Conservation (phyloP, 1,284 basidiomycete species). For the Blastosporella zonata region DNA sequence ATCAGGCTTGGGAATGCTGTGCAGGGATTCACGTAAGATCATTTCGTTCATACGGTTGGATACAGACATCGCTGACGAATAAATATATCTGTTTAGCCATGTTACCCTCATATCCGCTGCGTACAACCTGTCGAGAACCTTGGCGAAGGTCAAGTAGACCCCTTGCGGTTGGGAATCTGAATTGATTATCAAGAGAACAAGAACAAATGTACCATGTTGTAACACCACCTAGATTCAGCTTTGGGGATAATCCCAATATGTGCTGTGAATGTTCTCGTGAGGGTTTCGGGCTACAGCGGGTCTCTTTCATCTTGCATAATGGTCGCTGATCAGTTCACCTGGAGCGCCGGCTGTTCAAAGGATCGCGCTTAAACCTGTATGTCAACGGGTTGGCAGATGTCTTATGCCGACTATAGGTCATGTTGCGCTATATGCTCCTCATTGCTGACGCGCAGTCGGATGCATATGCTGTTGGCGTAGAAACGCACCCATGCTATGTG, state of each 20-base stretch:
- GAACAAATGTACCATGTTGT: not conserved
- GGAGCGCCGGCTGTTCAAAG: no score
- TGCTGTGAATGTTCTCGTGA: not conserved
- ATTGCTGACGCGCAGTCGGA: no score
- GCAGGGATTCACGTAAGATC: conserved; percentile 80
- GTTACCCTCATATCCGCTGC: conserved; percentile 82
- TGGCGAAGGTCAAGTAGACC: conserved; percentile 13
- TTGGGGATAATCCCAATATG: not conserved
- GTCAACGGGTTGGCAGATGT: no score
- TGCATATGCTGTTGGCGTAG: no score
- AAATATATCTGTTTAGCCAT: conserved; percentile 43
- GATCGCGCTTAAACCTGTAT: no score
- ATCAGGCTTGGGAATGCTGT: conserved; percentile 75
- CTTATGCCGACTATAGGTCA: no score
- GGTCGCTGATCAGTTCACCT: no score
- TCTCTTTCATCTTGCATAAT: no score
- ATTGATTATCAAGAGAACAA: not conserved
- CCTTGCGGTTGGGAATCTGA: not conserved
- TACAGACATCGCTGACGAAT: not conserved
- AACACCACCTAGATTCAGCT: not conserved
- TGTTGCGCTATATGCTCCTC: no score
- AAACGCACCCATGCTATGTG: no score
- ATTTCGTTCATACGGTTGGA: conserved; percentile 3
- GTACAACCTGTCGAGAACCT: conserved; percentile 73
- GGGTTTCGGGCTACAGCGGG: not conserved